Evolutionary conservation across 495 filamentous ascomycete genomes (phyloP).

Genomic region (Talaromyces trachyspermus): DNA sequence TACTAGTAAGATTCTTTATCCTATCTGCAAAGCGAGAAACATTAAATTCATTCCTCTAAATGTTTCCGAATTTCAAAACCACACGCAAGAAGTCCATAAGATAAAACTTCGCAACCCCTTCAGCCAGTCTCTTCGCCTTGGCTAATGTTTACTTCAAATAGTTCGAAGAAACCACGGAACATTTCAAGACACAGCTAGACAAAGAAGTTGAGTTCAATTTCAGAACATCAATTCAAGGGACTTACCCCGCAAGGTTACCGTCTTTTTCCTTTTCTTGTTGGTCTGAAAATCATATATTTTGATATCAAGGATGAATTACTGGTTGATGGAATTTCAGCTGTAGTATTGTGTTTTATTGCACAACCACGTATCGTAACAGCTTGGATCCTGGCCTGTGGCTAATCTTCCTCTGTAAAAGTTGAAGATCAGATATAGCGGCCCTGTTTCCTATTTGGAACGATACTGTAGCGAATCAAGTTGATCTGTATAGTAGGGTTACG

Average conservation of each 20-base stretch:
- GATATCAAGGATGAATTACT: conserved; percentile 1
- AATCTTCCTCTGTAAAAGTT: too few species aligned
- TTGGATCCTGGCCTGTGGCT: too few species aligned
- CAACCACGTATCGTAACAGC: too few species aligned
- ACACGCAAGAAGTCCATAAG: conserved; percentile 9
- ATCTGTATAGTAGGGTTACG: too few species aligned
- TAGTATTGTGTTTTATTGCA: background rate
- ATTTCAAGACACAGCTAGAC: conserved; percentile 1
- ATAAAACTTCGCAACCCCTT: conserved; percentile 1
- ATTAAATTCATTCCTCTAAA: conserved; percentile 5
- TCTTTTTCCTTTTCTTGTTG: background rate
- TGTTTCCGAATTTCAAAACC: conserved; percentile 10
- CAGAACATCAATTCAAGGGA: background rate
- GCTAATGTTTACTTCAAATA: conserved; percentile 2
- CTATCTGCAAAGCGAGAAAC: conserved; percentile 7
- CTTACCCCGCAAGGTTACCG: background rate
- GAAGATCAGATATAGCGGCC: too few species aligned
- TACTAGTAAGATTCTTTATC: background rate
- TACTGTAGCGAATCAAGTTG: too few species aligned
- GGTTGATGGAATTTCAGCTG: background rate
- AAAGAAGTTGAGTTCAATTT: background rate
- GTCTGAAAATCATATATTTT: background rate
- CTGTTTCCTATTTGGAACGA: too few species aligned
- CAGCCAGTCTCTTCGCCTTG: background rate
- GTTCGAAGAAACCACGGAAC: background rate